phyloP scores from a whole-genome alignment of 1,139 yeast species.

The Suhomyces taliae region DNA sequence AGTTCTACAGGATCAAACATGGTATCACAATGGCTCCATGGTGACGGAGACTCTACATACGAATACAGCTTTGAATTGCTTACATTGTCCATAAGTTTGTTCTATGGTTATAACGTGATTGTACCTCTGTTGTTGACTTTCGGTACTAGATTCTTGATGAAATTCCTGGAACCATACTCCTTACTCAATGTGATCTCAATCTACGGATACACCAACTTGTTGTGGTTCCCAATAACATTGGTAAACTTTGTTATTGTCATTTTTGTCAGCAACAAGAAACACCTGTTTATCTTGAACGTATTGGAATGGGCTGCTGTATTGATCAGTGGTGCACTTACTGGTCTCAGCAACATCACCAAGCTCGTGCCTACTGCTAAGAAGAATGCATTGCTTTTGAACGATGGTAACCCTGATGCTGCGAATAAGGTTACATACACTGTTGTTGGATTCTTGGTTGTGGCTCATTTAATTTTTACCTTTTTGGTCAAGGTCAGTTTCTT shows the following conservation, averaged over 20 bases:
- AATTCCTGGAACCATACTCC: slow-evolving; percentile 41
- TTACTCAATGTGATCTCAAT: slow-evolving; percentile 52
- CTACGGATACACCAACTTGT: slow-evolving; percentile 75
- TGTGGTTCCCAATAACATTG: slow-evolving; percentile 78
- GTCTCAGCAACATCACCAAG: slow-evolving; percentile 46
- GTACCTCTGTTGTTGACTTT: slow-evolving; percentile 59
- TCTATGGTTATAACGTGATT: slow-evolving; percentile 71
- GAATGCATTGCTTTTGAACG: slow-evolving; percentile 32
- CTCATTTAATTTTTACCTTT: slow-evolving; percentile 46
- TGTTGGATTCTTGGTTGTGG: slow-evolving; percentile 31
- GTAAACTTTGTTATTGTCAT: slow-evolving; percentile 52
- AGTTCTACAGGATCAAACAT: slow-evolving; percentile 59
- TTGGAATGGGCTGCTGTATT: slow-evolving; percentile 51
- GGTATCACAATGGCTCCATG: slow-evolving; percentile 47
- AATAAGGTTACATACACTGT: slow-evolving; percentile 21
- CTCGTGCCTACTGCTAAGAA: slow-evolving; percentile 42
- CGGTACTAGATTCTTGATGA: slow-evolving; percentile 43
- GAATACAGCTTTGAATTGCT: slow-evolving; percentile 63
- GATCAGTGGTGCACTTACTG: slow-evolving; percentile 48
- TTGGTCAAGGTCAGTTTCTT: slow-evolving; percentile 52
- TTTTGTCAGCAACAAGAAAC: slow-evolving; percentile 38
- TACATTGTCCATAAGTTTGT: slow-evolving; percentile 61
- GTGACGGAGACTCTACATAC: slow-evolving; percentile 42
- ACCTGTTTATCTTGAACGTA: slow-evolving; percentile 33
- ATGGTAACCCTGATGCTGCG: slow-evolving; percentile 24